Conservation (phyloP, 164 flowering plant species). For the Liquidambar formosana region DNA sequence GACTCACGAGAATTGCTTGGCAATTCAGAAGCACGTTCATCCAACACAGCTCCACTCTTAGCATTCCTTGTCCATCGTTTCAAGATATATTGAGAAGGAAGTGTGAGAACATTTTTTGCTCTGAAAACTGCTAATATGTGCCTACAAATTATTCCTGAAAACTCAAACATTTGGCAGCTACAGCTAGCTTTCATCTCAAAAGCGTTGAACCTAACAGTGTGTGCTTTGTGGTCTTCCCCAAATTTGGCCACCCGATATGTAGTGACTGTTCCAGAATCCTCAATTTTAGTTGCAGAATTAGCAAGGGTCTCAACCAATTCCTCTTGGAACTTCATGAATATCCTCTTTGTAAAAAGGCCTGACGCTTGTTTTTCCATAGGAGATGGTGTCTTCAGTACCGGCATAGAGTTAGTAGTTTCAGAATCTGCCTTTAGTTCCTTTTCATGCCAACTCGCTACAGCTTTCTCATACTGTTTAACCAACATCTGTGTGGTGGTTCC, state of each 20-base stretch:
- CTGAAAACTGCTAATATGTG: slow-evolving; percentile 46
- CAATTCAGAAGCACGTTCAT: slow-evolving; percentile 27
- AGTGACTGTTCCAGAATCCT: slow-evolving; percentile 33
- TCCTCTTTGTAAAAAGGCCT: slow-evolving; percentile 31
- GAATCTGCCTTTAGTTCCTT: slow-evolving; percentile 40
- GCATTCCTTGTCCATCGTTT: slow-evolving; percentile 54
- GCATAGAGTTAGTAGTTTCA: slow-evolving; percentile 35
- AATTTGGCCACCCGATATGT: slow-evolving; percentile 45
- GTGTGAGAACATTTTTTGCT: slow-evolving; percentile 44
- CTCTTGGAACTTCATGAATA: slow-evolving; percentile 43
- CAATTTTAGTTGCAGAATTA: slow-evolving; percentile 40
- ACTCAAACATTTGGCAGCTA: slow-evolving; percentile 49
- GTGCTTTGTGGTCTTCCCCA: slow-evolving; percentile 45
- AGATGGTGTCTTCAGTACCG: slow-evolving; percentile 46
- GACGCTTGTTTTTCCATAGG: slow-evolving; percentile 57
- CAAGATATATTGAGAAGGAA: slow-evolving; percentile 46
- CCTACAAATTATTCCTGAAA: slow-evolving; percentile 44
- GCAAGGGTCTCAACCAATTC: slow-evolving; percentile 49
- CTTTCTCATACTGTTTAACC: slow-evolving; percentile 39
- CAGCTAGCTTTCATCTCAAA: slow-evolving; percentile 45
- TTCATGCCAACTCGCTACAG: slow-evolving; percentile 40
- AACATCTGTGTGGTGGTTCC: slow-evolving; percentile 39
- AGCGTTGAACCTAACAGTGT: slow-evolving; percentile 34
- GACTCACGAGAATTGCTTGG: slow-evolving; percentile 25
- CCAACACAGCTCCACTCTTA: slow-evolving; percentile 30